A percentile compares a stretch with the other conserved stretches of the same genome.
These are phyloP conservation scores for Acanthamoeba castellanii DNA, from an alignment of 208 protist genomes.

Conservation along the genomic window DNA sequence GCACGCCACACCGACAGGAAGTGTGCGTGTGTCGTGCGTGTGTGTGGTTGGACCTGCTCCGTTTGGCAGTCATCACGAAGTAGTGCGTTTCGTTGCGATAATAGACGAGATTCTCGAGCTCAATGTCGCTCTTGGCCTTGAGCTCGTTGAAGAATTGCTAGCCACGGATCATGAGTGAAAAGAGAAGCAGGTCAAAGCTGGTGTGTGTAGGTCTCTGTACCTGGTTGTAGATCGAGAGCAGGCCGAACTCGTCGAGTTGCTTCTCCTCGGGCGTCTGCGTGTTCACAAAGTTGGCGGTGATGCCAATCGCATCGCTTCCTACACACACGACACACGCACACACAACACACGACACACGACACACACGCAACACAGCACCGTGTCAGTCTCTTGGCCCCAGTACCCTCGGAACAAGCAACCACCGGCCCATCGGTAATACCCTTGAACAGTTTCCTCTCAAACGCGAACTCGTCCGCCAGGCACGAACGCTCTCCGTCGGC, in stretches of 20 bases:
- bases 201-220: not conserved
- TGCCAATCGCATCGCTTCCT: slow-evolving; percentile 72
- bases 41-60: not conserved
- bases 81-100: slow-evolving; percentile 77
- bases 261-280: slow-evolving; percentile 63
- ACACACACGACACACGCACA: no score
- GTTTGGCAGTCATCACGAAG: slow-evolving; percentile 77
- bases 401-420: no score
- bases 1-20: no score
- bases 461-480: slow-evolving; percentile 54
- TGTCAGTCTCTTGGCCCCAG: fast-evolving
- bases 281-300: slow-evolving; percentile 77
- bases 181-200: not conserved
- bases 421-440: not conserved
- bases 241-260: slow-evolving; percentile 60
- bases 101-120: slow-evolving; percentile 77
- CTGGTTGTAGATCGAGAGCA: slow-evolving; percentile 62
- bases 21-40: not conserved
- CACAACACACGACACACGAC: not conserved
- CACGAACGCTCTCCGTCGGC: slow-evolving; percentile 73
- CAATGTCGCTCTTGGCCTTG: slow-evolving; percentile 71
- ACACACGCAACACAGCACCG: not conserved
- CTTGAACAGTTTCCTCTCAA: slow-evolving; percentile 72
- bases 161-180: not conserved
- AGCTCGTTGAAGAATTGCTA: slow-evolving; percentile 74